Percentiles rank a stretch among this genome's conserved stretches.
phyloP scores from a whole-genome alignment of 345 rosid genomes.

The Camelina sativa region DNA sequence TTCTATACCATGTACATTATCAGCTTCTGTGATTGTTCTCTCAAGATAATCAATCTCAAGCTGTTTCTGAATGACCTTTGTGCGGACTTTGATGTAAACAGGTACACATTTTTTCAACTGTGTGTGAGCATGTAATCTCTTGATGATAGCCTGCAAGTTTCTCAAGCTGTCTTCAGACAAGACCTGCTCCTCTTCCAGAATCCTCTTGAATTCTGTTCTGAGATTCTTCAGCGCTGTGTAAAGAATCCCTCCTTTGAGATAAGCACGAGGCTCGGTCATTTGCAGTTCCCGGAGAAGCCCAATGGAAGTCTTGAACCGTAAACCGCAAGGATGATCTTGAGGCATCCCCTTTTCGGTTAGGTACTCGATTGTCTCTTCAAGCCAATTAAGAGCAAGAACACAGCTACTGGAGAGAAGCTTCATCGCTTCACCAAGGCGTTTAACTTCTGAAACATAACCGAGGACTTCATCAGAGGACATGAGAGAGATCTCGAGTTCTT shows the following conservation, averaged over 20 bases:
- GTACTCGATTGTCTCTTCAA: conserved; percentile 57
- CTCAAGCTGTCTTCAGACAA: conserved; percentile 41
- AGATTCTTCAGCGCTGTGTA: conserved; percentile 54
- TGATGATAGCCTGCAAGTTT: conserved; percentile 57
- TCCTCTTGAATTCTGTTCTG: conserved; percentile 54
- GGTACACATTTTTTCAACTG: conserved; percentile 50
- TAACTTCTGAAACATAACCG: conserved; percentile 54
- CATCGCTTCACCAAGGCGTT: conserved; percentile 63
- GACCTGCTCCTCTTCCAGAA: conserved; percentile 48
- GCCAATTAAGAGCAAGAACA: conserved; percentile 72
- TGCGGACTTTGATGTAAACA: conserved; percentile 51
- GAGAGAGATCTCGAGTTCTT: conserved; percentile 58
- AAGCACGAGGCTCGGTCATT: conserved; percentile 46
- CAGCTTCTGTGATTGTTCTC: conserved; percentile 49
- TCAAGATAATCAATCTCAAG: conserved; percentile 56
- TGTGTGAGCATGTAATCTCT: conserved; percentile 46
- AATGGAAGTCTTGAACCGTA: conserved; percentile 51
- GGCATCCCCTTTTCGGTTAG: conserved; percentile 52
- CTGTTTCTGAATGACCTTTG: conserved; percentile 42
- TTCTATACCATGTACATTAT: conserved; percentile 54
- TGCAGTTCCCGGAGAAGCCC: conserved; percentile 53
- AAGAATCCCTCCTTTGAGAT: conserved; percentile 56
- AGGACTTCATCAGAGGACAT: conserved; percentile 36
- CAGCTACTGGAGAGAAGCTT: conserved; percentile 71
- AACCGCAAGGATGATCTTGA: conserved; percentile 45